Evolutionary conservation across 345 rosid species (phyloP).

Genomic region (Clarkia xantiana): DNA sequence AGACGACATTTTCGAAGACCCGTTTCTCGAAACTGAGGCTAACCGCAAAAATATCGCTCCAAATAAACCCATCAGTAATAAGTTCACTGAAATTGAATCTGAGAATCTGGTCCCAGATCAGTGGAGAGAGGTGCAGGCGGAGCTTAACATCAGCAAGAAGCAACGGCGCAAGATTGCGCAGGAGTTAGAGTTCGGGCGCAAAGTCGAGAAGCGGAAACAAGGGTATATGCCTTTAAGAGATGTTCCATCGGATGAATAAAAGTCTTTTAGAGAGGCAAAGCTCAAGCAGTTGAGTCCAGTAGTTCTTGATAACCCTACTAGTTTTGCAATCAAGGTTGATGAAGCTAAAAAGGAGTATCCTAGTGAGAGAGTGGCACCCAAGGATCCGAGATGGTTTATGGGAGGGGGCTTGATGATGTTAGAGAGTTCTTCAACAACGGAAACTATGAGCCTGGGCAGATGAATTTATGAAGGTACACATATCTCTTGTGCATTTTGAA

Average conservation of each 20-base stretch:
- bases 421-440: conserved; percentile 46
- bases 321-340: conserved; percentile 13
- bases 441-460: conserved; percentile 38
- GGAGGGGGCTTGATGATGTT: conserved; percentile 75
- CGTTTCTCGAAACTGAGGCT: conserved; percentile 25
- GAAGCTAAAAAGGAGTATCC: conserved; percentile 8
- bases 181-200: conserved; percentile 60
- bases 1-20: conserved; percentile 77
- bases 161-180: conserved; percentile 69
- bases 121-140: conserved; percentile 73
- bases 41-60: background rate
- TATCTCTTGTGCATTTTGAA: background rate
- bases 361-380: conserved; percentile 47
- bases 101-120: conserved; percentile 76
- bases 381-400: conserved; percentile 87
- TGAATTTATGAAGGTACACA: conserved; percentile 40
- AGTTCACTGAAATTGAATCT: conserved; percentile 17
- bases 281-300: conserved; percentile 46
- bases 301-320: conserved; percentile 40
- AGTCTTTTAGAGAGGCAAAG: conserved; percentile 52
- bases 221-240: conserved; percentile 46
- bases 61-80: conserved; percentile 11
- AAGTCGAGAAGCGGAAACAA: conserved; percentile 54
- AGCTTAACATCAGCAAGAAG: conserved; percentile 68
- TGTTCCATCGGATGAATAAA: conserved; percentile 45